A percentile compares a stretch with the other conserved stretches of the same genome.
Conservation (phyloP, 1,284 basidiomycete species). For the Austroboletus niveus region DNA sequence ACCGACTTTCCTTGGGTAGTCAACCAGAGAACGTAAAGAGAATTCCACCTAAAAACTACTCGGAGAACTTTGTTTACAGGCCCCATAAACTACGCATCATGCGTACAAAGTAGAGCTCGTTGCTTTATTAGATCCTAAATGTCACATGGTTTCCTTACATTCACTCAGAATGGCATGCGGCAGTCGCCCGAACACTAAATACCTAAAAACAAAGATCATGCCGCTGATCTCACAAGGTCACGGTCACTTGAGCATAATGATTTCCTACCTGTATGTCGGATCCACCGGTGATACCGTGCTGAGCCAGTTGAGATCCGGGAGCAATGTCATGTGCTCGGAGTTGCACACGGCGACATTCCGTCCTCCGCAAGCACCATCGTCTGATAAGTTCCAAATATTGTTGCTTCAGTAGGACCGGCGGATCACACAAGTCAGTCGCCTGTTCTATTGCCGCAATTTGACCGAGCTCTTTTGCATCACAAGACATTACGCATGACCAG, state of each 20-base stretch:
- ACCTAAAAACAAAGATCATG: too few relatives aligned
- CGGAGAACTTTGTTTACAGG: constrained; percentile 88
- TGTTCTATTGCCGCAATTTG: neutral
- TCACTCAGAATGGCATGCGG: neutral
- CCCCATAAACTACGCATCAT: constrained; percentile 81
- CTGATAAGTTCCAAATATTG: neutral
- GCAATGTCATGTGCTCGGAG: too few relatives aligned
- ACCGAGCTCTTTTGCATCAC: neutral
- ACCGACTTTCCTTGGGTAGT: constrained; percentile 36
- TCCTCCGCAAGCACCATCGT: neutral
- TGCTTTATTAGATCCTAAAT: constrained; percentile 12
- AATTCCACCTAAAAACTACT: constrained; percentile 89
- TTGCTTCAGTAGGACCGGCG: neutral
- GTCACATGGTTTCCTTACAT: neutral
- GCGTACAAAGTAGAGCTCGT: constrained; percentile 82
- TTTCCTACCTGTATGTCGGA: too few relatives aligned
- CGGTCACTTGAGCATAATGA: too few relatives aligned
- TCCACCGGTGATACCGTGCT: neutral
- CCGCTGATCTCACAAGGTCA: too few relatives aligned
- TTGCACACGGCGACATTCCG: too few relatives aligned
- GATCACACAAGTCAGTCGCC: neutral
- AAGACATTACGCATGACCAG: neutral
- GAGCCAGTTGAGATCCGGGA: constrained; percentile 1
- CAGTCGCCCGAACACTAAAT: neutral
- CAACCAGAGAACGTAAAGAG: constrained; percentile 68